Evolutionary conservation across 257 asterid species (phyloP).

Genomic region (Scutellaria galericulata): DNA sequence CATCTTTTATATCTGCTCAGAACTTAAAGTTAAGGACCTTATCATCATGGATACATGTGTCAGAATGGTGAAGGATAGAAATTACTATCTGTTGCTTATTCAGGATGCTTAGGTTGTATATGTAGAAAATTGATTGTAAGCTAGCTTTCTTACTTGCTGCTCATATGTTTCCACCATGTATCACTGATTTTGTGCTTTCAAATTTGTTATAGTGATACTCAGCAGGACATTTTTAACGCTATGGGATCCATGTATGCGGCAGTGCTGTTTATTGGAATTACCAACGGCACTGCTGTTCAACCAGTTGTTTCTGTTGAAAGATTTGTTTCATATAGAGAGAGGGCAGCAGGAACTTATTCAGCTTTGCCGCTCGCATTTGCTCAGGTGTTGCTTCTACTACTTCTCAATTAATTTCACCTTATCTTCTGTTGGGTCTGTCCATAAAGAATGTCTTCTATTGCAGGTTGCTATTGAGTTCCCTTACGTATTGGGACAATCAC

Average conservation of each 20-base stretch:
- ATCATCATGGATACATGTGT: conserved; percentile 1
- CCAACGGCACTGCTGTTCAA: conserved; percentile 90
- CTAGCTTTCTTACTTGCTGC: not conserved
- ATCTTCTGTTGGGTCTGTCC: not conserved
- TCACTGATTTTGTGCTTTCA: conserved; percentile 21
- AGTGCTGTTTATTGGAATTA: conserved; percentile 80
- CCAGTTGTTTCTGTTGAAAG: conserved; percentile 98
- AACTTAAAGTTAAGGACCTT: conserved; percentile 10
- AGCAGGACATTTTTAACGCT: conserved; percentile 92
- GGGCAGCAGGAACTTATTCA: conserved; percentile 97
- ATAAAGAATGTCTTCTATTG: conserved; percentile 25
- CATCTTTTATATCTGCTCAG: not conserved
- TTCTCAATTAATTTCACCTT: conserved; percentile 7
- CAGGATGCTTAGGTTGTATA: conserved; percentile 5
- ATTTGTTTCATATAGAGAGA: conserved; percentile 87
- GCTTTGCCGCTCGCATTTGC: conserved; percentile 90
- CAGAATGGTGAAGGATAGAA: not conserved
- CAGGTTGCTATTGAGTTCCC: conserved; percentile 95
- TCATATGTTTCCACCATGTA: not conserved
- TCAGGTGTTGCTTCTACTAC: conserved; percentile 57
- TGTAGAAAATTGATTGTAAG: conserved; percentile 2
- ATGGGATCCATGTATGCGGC: conserved; percentile 95
- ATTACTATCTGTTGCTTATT: not conserved
- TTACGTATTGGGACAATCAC: conserved; percentile 69
- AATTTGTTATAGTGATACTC: conserved; percentile 63